Evolutionary conservation across 768 basidiomycete genomes (phyloP).

Genomic region (Boletus patriciae): DNA sequence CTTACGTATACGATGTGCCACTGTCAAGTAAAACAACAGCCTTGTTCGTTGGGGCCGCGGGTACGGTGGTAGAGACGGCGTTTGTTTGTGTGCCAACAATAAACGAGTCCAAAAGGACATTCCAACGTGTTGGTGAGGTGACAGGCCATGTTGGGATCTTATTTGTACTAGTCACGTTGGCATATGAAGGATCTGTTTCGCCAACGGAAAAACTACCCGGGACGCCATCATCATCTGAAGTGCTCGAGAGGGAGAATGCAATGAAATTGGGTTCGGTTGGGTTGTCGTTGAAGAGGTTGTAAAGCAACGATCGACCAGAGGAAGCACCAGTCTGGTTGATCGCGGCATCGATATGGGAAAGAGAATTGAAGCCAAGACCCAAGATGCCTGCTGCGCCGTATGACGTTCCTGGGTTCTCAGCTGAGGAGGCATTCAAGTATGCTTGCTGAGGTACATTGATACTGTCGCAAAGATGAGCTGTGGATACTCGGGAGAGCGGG

Average conservation of each 20-base stretch:
- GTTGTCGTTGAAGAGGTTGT: conserved; percentile 72
- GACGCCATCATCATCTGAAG: conserved; percentile 52
- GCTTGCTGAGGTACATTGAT: conserved; percentile 69
- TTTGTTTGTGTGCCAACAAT: conserved; percentile 55
- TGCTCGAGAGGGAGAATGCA: conserved; percentile 70
- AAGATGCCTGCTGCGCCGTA: conserved; percentile 73
- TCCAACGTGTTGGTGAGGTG: conserved; percentile 67
- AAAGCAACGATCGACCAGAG: conserved; percentile 67
- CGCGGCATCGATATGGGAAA: conserved; percentile 67
- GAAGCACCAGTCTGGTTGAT: conserved; percentile 58
- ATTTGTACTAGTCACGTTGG: conserved; percentile 53
- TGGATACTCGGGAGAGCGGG: conserved; percentile 2
- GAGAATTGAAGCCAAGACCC: conserved; percentile 75
- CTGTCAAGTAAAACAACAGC: conserved; percentile 79
- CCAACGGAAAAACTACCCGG: conserved; percentile 75
- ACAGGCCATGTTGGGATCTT: conserved; percentile 76
- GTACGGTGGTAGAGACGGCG: conserved; percentile 54
- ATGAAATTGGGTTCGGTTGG: conserved; percentile 76
- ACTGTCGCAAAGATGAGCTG: conserved; percentile 36
- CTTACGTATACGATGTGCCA: conserved; percentile 80
- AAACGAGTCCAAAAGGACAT: conserved; percentile 70
- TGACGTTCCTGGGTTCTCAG: conserved; percentile 69
- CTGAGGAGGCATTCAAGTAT: conserved; percentile 59
- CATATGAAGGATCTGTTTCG: conserved; percentile 65
- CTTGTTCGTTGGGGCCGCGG: conserved; percentile 60